Base-by-base conservation (phyloP, 495 filamentous ascomycete species). In the Hyaloscypha hepaticicola region DNA sequence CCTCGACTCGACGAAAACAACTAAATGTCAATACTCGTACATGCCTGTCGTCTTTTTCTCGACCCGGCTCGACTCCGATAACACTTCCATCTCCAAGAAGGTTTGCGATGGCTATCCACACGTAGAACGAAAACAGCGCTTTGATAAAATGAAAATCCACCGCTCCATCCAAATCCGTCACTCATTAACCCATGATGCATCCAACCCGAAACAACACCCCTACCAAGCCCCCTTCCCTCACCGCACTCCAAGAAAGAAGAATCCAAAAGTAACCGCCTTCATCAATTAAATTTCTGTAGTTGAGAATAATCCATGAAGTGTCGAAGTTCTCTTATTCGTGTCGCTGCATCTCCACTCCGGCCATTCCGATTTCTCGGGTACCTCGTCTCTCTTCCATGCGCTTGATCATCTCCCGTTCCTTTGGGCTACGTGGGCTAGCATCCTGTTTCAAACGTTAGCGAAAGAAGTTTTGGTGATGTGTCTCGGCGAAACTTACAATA, bases 391-490 rank as follows among this genome's bases (percentile, higher is more conserved):
- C 79, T 64, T 83, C 82, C 45, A 83, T 70, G 61, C 77, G 72
- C 69, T 81, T 77, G 25, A 83, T 78, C 61, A 83, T 69, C 67
- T 84, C 82, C 63, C 79, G 76, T 70, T 83, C 82, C 34, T 81
- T 79, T 16, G 81, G 81, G 70, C 80, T 82, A 53, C 79, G 75
- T 55, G 80, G 80, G 65, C 77, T 79, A 24, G 78, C 79, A 67
- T 84, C 81, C 68, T 70, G 31, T 19, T 19, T 27, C 55, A 58
- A 21, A 38, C 12, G 49, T 69, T 63, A 68, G 57, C 49, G 61
- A 38, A 12, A 16, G 34, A 1, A 51, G 21, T n/a, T n/a, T n/a
- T n/a, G 19, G 22, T 29, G 26, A 28, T 24, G 16, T 27, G 25
- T 52, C 24, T 24, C 5, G 26, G 26, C n/a, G 8, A 2, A 55